phyloP scores from a whole-genome alignment of 441 rosid species.

The Breynia disticha region DNA sequence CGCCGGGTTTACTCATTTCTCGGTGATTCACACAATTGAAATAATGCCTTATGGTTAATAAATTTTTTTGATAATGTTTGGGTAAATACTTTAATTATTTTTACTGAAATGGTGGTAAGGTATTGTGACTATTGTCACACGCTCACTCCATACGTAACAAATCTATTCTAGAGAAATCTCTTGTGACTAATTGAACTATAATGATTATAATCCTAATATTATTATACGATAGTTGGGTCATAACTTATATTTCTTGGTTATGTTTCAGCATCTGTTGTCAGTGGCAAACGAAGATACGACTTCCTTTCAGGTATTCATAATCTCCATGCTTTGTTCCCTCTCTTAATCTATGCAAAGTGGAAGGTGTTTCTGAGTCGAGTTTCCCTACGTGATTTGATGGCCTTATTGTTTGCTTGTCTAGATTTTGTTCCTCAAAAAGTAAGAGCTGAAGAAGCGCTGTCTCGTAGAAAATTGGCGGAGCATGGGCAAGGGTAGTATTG shows the following conservation, averaged over 20 bases:
- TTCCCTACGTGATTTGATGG: neutral
- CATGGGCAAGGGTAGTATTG: slow-evolving; percentile 21
- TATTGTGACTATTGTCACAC: too few relatives aligned
- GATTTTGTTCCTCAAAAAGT: slow-evolving; percentile 76
- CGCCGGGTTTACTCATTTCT: too few relatives aligned
- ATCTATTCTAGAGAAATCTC: too few relatives aligned
- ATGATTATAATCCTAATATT: too few relatives aligned
- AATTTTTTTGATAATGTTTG: too few relatives aligned
- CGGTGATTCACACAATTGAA: too few relatives aligned
- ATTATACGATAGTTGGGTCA: neutral
- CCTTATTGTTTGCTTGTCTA: slow-evolving; percentile 12
- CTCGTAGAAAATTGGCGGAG: slow-evolving; percentile 33
- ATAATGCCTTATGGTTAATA: too few relatives aligned
- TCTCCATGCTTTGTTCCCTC: neutral
- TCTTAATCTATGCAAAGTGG: neutral
- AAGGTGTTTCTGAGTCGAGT: neutral
- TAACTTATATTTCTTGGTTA: slow-evolving; percentile 3
- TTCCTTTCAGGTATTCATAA: slow-evolving; percentile 71
- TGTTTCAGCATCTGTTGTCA: slow-evolving; percentile 63
- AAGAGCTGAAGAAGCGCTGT: slow-evolving; percentile 54
- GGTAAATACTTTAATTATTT: too few relatives aligned
- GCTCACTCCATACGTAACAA: too few relatives aligned
- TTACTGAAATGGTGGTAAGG: too few relatives aligned
- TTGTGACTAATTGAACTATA: too few relatives aligned
- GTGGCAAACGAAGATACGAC: slow-evolving; percentile 47